These are phyloP conservation scores for Staphylotrichum longicolle DNA, from an alignment of 495 filamentous ascomycete species.

Conservation along the genomic window DNA sequence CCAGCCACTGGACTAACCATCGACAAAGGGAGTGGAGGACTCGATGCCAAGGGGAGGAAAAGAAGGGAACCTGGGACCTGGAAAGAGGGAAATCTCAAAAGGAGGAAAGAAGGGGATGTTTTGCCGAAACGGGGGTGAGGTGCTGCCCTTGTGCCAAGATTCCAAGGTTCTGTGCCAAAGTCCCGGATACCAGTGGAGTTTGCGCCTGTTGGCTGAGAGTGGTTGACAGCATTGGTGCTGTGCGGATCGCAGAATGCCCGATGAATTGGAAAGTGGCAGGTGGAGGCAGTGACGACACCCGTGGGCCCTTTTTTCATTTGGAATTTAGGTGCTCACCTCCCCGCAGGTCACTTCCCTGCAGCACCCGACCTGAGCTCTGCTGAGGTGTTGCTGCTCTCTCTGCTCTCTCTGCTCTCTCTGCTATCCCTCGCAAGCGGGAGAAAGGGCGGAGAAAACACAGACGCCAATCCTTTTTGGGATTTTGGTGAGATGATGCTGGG, in stretches of 20 bases:
- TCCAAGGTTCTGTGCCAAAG: no score
- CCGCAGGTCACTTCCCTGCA: neutral
- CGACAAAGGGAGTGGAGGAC: neutral
- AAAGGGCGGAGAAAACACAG: no score
- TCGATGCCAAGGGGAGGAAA: neutral
- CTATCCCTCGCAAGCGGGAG: no score
- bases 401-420: no score
- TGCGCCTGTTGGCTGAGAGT: neutral
- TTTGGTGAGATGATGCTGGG: no score
- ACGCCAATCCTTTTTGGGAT: no score
- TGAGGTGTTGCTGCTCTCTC: no score
- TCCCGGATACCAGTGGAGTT: neutral
- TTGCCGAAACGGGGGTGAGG: neutral
- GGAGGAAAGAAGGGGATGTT: constrained; percentile 7
- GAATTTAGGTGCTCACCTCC: neutral
- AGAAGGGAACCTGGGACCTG: neutral
- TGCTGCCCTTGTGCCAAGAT: no score
- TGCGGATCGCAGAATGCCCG: no score
- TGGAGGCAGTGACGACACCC: constrained; percentile 12
- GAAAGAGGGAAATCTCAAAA: neutral
- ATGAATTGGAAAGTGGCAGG: neutral
- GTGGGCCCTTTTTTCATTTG: neutral
- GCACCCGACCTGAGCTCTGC: neutral
- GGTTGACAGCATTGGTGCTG: no score
- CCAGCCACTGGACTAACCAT: neutral